Percentiles rank a stretch among this genome's conserved stretches.
Evolutionary conservation across 495 filamentous ascomycete genomes (phyloP).

Genomic region (Chaetomidium leptoderma): DNA sequence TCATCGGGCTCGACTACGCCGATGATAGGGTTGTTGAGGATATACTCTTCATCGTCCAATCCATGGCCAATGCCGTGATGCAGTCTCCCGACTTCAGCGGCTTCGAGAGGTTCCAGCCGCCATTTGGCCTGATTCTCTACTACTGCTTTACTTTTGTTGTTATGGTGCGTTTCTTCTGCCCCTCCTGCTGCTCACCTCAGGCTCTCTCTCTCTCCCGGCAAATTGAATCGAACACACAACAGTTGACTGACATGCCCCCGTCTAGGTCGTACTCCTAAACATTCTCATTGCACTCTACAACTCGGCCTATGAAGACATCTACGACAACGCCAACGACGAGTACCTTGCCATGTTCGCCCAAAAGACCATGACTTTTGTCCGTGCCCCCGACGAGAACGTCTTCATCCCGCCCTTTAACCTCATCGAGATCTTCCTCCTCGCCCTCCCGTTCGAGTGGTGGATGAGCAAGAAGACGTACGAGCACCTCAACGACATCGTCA

Average conservation of each 20-base stretch:
- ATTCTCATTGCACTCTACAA: conserved; percentile 97
- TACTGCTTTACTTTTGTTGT: conserved; percentile 97
- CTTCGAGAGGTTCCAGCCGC: conserved; percentile 70
- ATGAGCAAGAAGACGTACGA: conserved; percentile 63
- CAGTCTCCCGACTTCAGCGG: conserved; percentile 84
- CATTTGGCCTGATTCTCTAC: conserved; percentile 86
- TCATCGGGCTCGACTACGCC: conserved; percentile 85
- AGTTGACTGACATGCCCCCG: neutral
- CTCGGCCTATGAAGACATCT: conserved; percentile 92
- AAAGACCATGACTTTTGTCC: conserved; percentile 93
- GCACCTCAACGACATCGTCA: conserved; percentile 77
- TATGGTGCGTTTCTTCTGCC: conserved; percentile 56
- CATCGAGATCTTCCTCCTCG: conserved; percentile 75
- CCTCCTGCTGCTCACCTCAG: neutral
- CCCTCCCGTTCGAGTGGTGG: conserved; percentile 95
- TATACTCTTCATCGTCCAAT: conserved; percentile 71
- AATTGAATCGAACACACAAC: too few relatives aligned
- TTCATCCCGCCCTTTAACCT: conserved; percentile 96
- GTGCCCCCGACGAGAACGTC: conserved; percentile 95
- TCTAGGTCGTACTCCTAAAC: conserved; percentile 68
- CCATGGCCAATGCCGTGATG: conserved; percentile 89
- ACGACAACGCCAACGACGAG: conserved; percentile 89
- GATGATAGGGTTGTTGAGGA: conserved; percentile 58
- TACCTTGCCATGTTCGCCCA: conserved; percentile 86
- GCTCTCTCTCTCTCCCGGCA: neutral